These are phyloP conservation scores for Oryza australiensis DNA, from an alignment of 176 grass and related monocot genomes.

Conservation along the genomic window DNA sequence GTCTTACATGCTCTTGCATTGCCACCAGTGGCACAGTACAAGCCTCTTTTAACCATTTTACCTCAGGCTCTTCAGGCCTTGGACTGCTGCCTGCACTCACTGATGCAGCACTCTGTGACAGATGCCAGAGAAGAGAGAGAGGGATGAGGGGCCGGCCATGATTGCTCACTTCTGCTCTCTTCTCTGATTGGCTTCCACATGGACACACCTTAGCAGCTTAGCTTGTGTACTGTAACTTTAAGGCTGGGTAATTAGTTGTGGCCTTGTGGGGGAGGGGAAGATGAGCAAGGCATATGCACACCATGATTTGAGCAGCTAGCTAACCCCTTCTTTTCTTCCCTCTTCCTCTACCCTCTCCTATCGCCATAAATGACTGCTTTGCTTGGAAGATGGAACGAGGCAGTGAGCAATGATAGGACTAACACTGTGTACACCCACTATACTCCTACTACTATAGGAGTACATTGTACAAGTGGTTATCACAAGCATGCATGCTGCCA, in stretches of 20 bases:
- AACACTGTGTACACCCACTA: slow-evolving; percentile 16
- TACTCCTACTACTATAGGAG: not conserved
- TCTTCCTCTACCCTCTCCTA: not conserved
- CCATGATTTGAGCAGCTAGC: not conserved
- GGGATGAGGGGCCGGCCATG: slow-evolving; percentile 19
- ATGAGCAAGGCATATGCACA: not conserved
- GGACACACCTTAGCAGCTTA: slow-evolving; percentile 21
- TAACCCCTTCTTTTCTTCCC: not conserved
- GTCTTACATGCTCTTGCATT: slow-evolving; percentile 18
- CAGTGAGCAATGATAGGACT: not conserved
- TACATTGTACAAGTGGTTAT: not conserved
- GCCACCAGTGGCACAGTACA: slow-evolving; percentile 29
- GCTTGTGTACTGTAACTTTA: slow-evolving; percentile 49
- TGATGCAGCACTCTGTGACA: slow-evolving; percentile 26
- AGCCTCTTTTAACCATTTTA: slow-evolving; percentile 52
- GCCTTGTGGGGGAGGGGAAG: not conserved
- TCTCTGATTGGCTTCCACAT: slow-evolving; percentile 48
- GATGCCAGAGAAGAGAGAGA: not conserved
- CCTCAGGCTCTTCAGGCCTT: slow-evolving; percentile 16
- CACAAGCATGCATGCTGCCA: not conserved
- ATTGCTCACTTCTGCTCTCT: not conserved
- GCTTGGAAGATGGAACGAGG: slow-evolving; percentile 31
- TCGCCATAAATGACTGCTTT: slow-evolving; percentile 10
- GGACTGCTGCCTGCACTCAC: not conserved
- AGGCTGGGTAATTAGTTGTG: slow-evolving; percentile 36